These are phyloP conservation scores for Neotropicomus parvogracilis DNA, from an alignment of 1,284 basidiomycete species.

Conservation along the genomic window DNA sequence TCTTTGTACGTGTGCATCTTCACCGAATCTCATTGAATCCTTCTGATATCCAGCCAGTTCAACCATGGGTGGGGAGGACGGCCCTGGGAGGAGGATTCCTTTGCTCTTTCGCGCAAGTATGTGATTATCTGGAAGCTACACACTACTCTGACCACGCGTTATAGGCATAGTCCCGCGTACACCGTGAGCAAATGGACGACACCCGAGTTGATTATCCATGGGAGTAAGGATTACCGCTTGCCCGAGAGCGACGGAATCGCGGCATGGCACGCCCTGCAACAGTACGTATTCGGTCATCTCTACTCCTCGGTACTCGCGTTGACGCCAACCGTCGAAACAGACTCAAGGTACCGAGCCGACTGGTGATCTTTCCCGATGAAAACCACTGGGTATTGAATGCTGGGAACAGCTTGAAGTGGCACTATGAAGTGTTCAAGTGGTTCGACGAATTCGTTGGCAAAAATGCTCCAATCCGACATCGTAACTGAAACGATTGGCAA, in stretches of 20 bases:
- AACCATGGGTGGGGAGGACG: conserved; percentile 82
- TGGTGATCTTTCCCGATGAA: conserved; percentile 90
- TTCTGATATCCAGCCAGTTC: conserved; percentile 44
- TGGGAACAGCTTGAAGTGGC: conserved; percentile 80
- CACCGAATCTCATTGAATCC: background rate
- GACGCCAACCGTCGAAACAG: conserved; percentile 37
- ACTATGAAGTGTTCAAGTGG: conserved; percentile 87
- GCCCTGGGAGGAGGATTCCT: conserved; percentile 67
- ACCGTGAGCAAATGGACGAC: conserved; percentile 83
- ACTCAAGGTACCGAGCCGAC: conserved; percentile 70
- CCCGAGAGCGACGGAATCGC: conserved; percentile 81
- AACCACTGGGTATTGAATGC: conserved; percentile 88
- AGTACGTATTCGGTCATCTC: conserved; percentile 46
- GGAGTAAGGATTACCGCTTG: conserved; percentile 82
- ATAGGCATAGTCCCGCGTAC: conserved; percentile 69
- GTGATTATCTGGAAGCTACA: conserved; percentile 15
- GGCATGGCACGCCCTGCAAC: conserved; percentile 76
- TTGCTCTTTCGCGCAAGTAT: conserved; percentile 54
- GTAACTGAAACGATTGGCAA: conserved; percentile 14
- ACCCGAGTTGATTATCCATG: conserved; percentile 81
- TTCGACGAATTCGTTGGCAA: conserved; percentile 69
- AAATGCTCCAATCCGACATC: conserved; percentile 4
- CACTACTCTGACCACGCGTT: background rate
- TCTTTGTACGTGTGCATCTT: conserved; percentile 58
- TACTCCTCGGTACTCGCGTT: background rate